A percentile compares a stretch with the other conserved stretches of the same genome.
Evolutionary conservation across 2,329 filamentous ascomycete genomes (phyloP).

Genomic region (Aspergillus tamarii): DNA sequence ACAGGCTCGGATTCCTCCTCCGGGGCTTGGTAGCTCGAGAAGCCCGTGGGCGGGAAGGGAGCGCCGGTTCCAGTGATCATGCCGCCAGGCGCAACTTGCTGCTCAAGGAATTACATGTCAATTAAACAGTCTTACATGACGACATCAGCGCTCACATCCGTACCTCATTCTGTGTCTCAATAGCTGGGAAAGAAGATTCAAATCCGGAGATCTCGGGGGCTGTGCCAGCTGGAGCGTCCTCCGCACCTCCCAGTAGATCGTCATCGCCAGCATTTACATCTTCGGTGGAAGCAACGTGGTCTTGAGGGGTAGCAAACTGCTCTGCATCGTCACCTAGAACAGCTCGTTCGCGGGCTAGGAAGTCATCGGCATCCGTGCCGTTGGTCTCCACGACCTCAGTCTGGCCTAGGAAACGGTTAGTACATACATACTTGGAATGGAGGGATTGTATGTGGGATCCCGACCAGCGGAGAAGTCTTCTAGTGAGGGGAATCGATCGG

Average conservation of each 20-base stretch:
- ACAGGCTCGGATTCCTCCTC: conserved; percentile 90
- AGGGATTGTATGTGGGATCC: conserved; percentile 30
- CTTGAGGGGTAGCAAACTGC: conserved; percentile 79
- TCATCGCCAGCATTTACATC: conserved; percentile 66
- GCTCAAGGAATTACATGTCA: conserved; percentile 37
- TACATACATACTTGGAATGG: conserved; percentile 21
- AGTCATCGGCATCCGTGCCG: conserved; percentile 71
- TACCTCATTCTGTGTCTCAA: conserved; percentile 75
- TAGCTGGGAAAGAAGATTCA: conserved; percentile 87
- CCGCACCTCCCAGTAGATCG: conserved; percentile 69
- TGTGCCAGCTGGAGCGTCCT: conserved; percentile 22
- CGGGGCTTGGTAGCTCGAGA: conserved; percentile 56
- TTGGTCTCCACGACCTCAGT: conserved; percentile 37
- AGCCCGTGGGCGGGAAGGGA: conserved; percentile 59
- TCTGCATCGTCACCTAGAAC: conserved; percentile 89
- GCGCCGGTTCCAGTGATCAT: conserved; percentile 74
- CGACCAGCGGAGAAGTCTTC: conserved; percentile 72
- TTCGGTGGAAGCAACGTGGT: conserved; percentile 61
- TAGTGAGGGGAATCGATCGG: conserved; percentile 76
- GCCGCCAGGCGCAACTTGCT: conserved; percentile 72
- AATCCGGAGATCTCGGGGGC: conserved; percentile 63
- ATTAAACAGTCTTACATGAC: not conserved
- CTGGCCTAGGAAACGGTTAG: conserved; percentile 38
- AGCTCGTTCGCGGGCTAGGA: conserved; percentile 88
- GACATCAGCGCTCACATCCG: conserved; percentile 18